Base-by-base conservation (phyloP, 257 asterid genomes). In the Nicotiana tomentosiformis region DNA sequence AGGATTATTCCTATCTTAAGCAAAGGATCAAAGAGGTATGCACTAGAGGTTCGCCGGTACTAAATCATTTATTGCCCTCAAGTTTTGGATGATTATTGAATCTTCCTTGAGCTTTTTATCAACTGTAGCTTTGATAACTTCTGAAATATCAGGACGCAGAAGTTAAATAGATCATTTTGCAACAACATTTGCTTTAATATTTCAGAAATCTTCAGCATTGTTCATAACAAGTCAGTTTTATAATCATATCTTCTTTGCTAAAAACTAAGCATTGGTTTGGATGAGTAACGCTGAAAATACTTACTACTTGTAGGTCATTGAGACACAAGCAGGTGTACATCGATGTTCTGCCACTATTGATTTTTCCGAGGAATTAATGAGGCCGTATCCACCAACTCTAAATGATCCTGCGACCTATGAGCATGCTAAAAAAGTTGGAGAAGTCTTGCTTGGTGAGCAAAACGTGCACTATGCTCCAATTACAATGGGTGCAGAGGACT, bases 401-500 rank as follows among this genome's bases (percentile, higher is more conserved):
- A 95, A 95, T 23, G 83, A 94, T 82, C 95, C 87, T 5, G 32
- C 69, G 1, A 72, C 92, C 85, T 95, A 94, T 30, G 88, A 89
- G 72, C 97, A 92, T 30, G 97, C 91, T 39, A 92, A 89, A 77
- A 84, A 68, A 58, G 89, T 92, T 0, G 98, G 96, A 72, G 88
- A 87, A 62, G 81, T 64, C 51, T 65, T 95, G 83, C 92, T 95
- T 0, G 98, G 99, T 77, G 85, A 89, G 83, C 5, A 83, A 0
- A 85, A 87, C 2, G 94, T 95, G 78, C 60, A 56, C 33, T 84
- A 84, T 61, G 2, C 5, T 35, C 78, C 84, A 0, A 81, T 84
- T 83, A 39, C 56, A 0, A 91, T 92, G 99, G 99, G 90, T 55
- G 94, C 99, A 0, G 99, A 95, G 88, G 98, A 95, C 83, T 95